Percentiles rank a stretch among this genome's conserved stretches.
Evolutionary conservation across 1,139 yeast species (phyloP).

Genomic region (Geotrichum klebahnii): DNA sequence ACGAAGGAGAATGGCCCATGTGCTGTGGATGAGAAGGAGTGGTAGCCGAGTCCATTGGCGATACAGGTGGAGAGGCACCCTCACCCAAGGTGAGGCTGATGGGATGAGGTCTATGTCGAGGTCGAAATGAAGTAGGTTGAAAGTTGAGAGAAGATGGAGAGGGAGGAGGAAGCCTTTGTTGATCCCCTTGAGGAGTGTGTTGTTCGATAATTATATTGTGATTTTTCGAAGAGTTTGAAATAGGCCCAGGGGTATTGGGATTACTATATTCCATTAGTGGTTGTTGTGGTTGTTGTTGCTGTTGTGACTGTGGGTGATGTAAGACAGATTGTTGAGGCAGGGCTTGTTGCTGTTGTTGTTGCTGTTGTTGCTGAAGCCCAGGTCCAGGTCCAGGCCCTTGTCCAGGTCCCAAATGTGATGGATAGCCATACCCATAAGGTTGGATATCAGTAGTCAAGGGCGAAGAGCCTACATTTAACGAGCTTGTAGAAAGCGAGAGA

Average conservation of each 20-base stretch:
- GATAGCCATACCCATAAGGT: neutral
- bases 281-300: constrained; percentile 5
- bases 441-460: neutral
- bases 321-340: constrained; percentile 2
- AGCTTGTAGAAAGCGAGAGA: constrained; percentile 4
- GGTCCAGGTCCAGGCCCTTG: too few species aligned
- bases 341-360: constrained; percentile 18
- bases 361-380: too few species aligned
- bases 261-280: too few species aligned
- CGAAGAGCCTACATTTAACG: neutral
- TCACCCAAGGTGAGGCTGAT: constrained; percentile 39
- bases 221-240: constrained; percentile 5
- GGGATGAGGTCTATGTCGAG: constrained; percentile 40
- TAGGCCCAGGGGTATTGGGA: too few species aligned
- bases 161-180: constrained; percentile 11
- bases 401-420: too few species aligned
- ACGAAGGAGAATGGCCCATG: constrained; percentile 7
- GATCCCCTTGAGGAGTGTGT: constrained; percentile 3
- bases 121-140: constrained; percentile 14
- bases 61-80: constrained; percentile 4
- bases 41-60: constrained; percentile 17
- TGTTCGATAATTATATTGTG: constrained; percentile 24
- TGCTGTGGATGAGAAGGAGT: too few species aligned
- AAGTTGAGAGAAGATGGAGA: constrained; percentile 4
- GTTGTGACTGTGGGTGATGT: constrained; percentile 1